Evolutionary conservation across 441 rosid genomes (phyloP), one percentile per base, ranked within the genome.

Genomic region (Gossypium schwendimanii): DNA sequence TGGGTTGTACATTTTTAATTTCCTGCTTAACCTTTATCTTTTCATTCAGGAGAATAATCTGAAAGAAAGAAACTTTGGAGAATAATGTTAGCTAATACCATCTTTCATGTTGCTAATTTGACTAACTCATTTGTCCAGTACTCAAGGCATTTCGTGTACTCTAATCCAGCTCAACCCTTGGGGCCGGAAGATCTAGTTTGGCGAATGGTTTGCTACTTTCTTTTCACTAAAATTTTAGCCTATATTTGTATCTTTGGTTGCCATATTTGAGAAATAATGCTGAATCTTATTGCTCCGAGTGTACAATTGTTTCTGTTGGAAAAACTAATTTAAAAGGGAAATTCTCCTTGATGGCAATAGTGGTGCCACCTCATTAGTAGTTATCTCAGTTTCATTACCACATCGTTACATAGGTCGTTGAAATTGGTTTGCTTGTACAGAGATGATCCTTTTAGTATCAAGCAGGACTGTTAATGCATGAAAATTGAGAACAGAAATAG

Each of bases 151-250:
- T 92, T 92, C 73, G n/a, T 94, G 20, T 92, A 89, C 83, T 91
- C 99, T 61, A 87, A 78, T 79, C 99, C 98, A 69, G 98, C 98
- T 70, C 96, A 83, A 77, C 94, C 91, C 11, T 75, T 89, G 84
- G 99, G 99, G 75, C 96, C 98, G 4, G 98, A 94, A 84, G 99
- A 91, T 84, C 81, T 92, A 75, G 83, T 84, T 61, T 92, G 97
- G 99, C 87, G 94, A 87, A 89, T 91, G 98, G 96, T 91, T 69
- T 2, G 91, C 78, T 10, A 67, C 77, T 77, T 36, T 36, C 65
- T 75, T 23, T 49, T 72, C 45, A 23, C 45, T 28, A 24, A 63
- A 18, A 44, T 23, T 68, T 44, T 18, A 59, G 57, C 20, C 60
- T 52, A 36, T 39, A 41, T 15, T 62, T 61, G 2, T 28, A 36